A percentile compares a stretch with the other conserved stretches of the same genome.
Conservation (phyloP, 1,139 yeast genomes). For the Taphrina wiesneri region DNA sequence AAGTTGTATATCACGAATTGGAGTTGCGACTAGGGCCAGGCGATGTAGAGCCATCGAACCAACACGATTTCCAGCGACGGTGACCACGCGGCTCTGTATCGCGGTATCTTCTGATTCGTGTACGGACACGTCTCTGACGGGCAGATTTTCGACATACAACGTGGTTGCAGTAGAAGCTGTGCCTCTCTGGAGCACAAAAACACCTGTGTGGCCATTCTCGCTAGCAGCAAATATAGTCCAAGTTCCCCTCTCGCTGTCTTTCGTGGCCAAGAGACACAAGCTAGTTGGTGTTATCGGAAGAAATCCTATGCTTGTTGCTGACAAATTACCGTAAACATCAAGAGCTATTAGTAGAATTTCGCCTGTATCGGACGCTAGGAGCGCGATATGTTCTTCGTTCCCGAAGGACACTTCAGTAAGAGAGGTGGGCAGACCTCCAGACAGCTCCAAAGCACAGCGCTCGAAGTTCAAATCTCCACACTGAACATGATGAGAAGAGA, state of each 20-base stretch:
- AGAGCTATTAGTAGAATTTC: neutral
- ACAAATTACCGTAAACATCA: neutral
- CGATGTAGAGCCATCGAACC: neutral
- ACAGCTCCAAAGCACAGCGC: neutral
- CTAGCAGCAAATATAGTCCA: neutral
- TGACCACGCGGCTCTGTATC: neutral
- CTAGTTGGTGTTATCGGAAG: neutral
- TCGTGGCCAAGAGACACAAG: neutral
- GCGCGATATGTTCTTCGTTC: neutral
- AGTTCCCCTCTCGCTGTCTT: neutral
- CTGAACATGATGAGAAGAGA: constrained; percentile 6
- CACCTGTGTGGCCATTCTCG: constrained; percentile 5
- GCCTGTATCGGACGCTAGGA: constrained; percentile 3
- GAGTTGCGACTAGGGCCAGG: neutral
- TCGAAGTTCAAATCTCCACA: constrained; percentile 12
- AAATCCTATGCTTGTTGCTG: neutral
- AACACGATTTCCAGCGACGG: neutral
- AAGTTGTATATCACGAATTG: neutral
- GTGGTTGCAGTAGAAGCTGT: neutral
- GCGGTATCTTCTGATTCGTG: neutral
- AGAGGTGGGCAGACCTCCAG: neutral
- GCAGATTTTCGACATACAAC: neutral
- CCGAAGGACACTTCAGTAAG: neutral
- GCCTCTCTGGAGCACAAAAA: neutral
- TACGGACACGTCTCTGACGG: neutral